Conservation (phyloP, 768 basidiomycete genomes). For the Mycena haematopus region DNA sequence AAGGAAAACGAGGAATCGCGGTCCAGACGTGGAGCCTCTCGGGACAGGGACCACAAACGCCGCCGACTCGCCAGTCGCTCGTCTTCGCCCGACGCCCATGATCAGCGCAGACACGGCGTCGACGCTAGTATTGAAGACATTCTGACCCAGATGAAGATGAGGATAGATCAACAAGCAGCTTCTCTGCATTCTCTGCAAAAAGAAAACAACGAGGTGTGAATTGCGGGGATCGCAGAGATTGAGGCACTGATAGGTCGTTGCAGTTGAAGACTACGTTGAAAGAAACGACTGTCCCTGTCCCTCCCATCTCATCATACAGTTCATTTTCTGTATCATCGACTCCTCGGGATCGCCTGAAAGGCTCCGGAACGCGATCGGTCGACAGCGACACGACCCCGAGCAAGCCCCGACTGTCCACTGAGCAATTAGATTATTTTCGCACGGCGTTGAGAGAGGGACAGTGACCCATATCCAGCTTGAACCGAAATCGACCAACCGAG, state of each 20-base stretch:
- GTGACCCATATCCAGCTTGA: constrained; percentile 7
- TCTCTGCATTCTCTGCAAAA: constrained; percentile 49
- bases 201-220: constrained; percentile 54
- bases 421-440: constrained; percentile 24
- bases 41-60: constrained; percentile 36
- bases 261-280: constrained; percentile 39
- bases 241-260: constrained; percentile 10
- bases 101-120: constrained; percentile 10
- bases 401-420: constrained; percentile 15
- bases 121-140: constrained; percentile 39
- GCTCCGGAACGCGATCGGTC: constrained; percentile 10
- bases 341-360: constrained; percentile 19
- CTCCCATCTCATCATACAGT: constrained; percentile 24
- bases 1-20: constrained; percentile 24
- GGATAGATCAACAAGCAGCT: constrained; percentile 55
- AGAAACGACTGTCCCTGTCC: constrained; percentile 13
- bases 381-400: constrained; percentile 19
- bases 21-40: constrained; percentile 17
- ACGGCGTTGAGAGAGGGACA: constrained; percentile 14
- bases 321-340: constrained; percentile 28
- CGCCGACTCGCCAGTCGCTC: constrained; percentile 34
- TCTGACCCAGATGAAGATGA: constrained; percentile 53
- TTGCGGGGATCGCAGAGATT: constrained; percentile 14
- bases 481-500: not conserved
- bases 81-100: constrained; percentile 21